Evolutionary conservation across 345 rosid genomes (phyloP).

Genomic region (Lenwebbia sp.): DNA sequence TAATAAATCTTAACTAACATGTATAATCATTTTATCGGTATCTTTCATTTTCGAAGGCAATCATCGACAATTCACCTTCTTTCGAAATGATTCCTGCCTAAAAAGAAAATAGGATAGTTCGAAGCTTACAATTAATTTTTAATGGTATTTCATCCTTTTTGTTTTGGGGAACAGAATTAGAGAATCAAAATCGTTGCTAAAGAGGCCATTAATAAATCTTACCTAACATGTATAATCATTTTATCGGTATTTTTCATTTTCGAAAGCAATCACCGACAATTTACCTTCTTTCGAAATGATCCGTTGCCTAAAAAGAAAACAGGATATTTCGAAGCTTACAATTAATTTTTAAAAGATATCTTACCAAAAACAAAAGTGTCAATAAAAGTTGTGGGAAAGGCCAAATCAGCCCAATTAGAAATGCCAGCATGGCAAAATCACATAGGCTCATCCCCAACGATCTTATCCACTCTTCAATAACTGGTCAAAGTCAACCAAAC

Average conservation of each 20-base stretch:
- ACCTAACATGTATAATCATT: not conserved
- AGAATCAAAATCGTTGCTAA: no score
- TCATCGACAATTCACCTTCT: not conserved
- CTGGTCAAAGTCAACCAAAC: not conserved
- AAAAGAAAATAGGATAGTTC: no score
- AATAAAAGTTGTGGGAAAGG: not conserved
- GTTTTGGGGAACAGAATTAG: no score
- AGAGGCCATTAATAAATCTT: not conserved
- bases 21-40: not conserved
- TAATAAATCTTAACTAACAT: not conserved
- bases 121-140: no score
- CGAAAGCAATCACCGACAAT: not conserved
- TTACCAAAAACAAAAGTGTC: not conserved
- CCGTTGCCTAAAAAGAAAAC: no score
- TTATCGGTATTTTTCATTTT: not conserved
- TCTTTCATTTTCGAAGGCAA: not conserved
- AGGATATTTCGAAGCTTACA: not conserved
- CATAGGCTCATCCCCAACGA: not conserved
- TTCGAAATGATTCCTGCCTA: no score
- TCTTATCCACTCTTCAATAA: not conserved
- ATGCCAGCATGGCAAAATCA: not conserved
- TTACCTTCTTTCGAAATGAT: not conserved
- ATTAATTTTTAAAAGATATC: not conserved
- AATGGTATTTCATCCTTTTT: no score
- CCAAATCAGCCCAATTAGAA: not conserved